Evolutionary conservation across 495 filamentous ascomycete genomes (phyloP).

Genomic region (Apiosordaria backusii): DNA sequence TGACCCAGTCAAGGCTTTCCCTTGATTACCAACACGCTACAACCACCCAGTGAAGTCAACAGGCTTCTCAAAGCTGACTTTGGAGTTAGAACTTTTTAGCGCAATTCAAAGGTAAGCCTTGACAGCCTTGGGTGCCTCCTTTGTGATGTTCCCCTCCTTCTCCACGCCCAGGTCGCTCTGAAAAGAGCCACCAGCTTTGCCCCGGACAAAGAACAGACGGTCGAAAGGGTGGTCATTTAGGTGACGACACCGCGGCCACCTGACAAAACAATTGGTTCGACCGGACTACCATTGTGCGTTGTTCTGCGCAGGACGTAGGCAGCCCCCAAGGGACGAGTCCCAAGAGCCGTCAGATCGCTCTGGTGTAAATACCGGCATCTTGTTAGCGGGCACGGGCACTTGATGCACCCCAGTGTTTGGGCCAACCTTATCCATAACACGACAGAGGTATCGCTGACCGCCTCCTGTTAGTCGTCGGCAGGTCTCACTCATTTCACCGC

Average conservation of each 20-base stretch:
- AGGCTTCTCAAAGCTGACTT: background rate
- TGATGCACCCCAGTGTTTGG: constrained; percentile 13
- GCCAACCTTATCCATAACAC: constrained; percentile 10
- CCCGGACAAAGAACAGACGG: constrained; percentile 7
- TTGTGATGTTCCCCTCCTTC: too few species aligned
- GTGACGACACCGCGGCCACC: constrained; percentile 2
- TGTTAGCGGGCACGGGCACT: constrained; percentile 20
- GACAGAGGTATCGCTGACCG: constrained; percentile 26
- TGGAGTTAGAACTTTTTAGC: background rate
- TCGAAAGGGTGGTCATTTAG: constrained; percentile 12
- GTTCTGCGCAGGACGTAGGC: constrained; percentile 3
- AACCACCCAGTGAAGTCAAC: background rate
- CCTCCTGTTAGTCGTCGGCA: constrained; percentile 26
- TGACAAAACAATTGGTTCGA: constrained; percentile 17
- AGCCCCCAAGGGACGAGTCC: constrained; percentile 1
- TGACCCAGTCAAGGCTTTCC: background rate
- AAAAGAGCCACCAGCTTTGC: background rate
- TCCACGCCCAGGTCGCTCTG: background rate
- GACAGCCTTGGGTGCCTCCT: background rate
- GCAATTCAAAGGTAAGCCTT: background rate
- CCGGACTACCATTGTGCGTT: background rate
- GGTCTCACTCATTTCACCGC: constrained; percentile 11
- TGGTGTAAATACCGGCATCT: constrained; percentile 2
- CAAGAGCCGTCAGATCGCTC: background rate
- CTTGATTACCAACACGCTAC: background rate